phyloP scores from a whole-genome alignment of 306 rosid species.

The Astragalus membranaceus region DNA sequence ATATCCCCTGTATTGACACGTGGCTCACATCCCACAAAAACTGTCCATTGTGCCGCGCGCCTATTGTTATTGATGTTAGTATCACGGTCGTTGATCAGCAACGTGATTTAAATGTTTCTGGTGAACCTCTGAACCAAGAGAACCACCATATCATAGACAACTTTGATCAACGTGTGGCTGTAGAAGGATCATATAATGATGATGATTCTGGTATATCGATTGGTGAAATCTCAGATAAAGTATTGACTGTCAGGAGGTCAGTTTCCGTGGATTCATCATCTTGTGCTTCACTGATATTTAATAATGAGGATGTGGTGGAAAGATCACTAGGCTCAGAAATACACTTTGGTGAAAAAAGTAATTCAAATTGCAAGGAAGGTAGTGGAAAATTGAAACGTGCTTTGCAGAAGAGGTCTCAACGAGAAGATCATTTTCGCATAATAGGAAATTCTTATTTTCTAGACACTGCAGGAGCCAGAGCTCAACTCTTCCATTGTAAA shows the following conservation, averaged over 20 bases:
- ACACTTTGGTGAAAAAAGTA: too few species aligned
- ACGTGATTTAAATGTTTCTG: neutral
- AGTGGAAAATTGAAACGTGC: slow-evolving; percentile 23
- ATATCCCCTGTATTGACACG: slow-evolving; percentile 33
- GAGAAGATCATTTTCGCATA: slow-evolving; percentile 37
- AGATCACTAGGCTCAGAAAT: too few species aligned
- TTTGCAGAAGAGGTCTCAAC: slow-evolving; percentile 44
- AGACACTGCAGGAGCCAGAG: slow-evolving; percentile 46
- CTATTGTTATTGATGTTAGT: slow-evolving; percentile 27
- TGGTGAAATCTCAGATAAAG: neutral
- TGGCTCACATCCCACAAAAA: slow-evolving; percentile 35
- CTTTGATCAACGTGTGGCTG: neutral
- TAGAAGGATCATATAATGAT: slow-evolving; percentile 5
- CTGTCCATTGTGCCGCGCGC: slow-evolving; percentile 41
- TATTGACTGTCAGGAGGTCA: slow-evolving; percentile 35
- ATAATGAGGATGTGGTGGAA: too few species aligned
- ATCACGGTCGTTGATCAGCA: slow-evolving; percentile 1
- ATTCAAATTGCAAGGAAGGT: too few species aligned
- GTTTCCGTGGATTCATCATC: slow-evolving; percentile 36
- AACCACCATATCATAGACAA: neutral
- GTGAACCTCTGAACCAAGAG: slow-evolving; percentile 6
- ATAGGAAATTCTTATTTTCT: slow-evolving; percentile 22
- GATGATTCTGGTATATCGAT: neutral
- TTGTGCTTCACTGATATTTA: slow-evolving; percentile 25
- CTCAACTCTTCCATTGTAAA: slow-evolving; percentile 35